These are phyloP conservation scores for Trifolium repens DNA, from an alignment of 306 rosid genomes.

Conservation along the genomic window DNA sequence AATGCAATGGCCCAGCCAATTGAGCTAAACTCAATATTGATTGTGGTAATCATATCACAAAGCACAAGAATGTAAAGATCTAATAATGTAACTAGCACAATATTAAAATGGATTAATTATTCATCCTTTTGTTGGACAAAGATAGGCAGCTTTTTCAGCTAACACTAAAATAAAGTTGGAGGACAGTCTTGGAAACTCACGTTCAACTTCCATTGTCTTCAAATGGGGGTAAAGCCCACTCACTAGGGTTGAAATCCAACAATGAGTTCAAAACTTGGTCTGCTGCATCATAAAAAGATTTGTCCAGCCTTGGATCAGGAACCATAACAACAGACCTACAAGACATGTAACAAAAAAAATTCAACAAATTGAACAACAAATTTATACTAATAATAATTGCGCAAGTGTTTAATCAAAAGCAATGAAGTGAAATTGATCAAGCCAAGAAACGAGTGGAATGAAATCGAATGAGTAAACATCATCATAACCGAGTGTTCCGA, in stretches of 20 bases:
- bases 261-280: constrained; percentile 81
- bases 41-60: too few species aligned
- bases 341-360: constrained; percentile 13
- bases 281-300: constrained; percentile 62
- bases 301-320: constrained; percentile 90
- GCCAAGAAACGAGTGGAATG: constrained; percentile 7
- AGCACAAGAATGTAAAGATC: too few species aligned
- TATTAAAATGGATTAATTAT: too few species aligned
- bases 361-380: not conserved
- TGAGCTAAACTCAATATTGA: too few species aligned
- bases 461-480: constrained; percentile 6
- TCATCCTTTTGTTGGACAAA: too few species aligned
- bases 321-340: constrained; percentile 87
- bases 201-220: constrained; percentile 59
- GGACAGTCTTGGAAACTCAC: not conserved
- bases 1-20: too few species aligned
- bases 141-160: too few species aligned
- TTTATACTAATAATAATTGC: constrained; percentile 1
- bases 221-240: constrained; percentile 90
- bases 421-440: not conserved
- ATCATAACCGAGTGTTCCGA: constrained; percentile 14
- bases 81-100: too few species aligned
- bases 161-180: not conserved
- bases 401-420: constrained; percentile 2
- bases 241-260: constrained; percentile 79